Percentiles rank a stretch among this genome's conserved stretches.
These are phyloP conservation scores for Linderniella brevidens DNA, from an alignment of 257 asterid genomes.

Conservation along the genomic window DNA sequence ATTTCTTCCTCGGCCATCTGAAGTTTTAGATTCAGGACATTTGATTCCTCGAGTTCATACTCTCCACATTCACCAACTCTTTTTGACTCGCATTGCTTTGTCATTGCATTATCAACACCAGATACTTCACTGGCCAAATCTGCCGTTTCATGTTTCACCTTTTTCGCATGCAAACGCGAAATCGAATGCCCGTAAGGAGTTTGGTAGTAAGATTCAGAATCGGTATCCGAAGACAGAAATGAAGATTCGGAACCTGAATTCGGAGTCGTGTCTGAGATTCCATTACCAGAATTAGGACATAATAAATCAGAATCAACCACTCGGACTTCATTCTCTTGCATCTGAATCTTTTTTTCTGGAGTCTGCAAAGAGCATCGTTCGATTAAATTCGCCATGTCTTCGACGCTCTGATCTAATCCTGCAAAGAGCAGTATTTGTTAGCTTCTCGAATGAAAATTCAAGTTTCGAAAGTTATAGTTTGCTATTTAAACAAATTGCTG, in stretches of 20 bases:
- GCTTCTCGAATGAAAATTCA: not conserved
- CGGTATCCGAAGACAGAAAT: constrained; percentile 49
- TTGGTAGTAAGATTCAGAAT: constrained; percentile 36
- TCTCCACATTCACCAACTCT: constrained; percentile 14
- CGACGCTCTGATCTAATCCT: constrained; percentile 39
- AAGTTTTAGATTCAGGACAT: constrained; percentile 19
- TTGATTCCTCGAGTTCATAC: constrained; percentile 25
- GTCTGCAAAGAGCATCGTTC: constrained; percentile 20
- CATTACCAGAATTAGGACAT: constrained; percentile 40
- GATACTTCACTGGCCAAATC: constrained; percentile 9
- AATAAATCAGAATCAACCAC: constrained; percentile 19
- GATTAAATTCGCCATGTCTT: constrained; percentile 28
- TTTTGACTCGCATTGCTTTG: not conserved
- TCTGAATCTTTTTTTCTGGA: constrained; percentile 27
- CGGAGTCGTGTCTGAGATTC: constrained; percentile 31
- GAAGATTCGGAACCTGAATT: constrained; percentile 37
- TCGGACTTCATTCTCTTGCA: constrained; percentile 18
- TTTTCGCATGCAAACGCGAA: constrained; percentile 11
- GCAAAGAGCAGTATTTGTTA: constrained; percentile 13
- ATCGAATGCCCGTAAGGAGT: constrained; percentile 15
- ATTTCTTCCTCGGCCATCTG: constrained; percentile 39
- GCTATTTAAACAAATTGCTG: too few relatives aligned
- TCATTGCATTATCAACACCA: not conserved
- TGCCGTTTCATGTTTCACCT: constrained; percentile 12
- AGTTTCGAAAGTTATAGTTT: not conserved